Evolutionary conservation across 2,329 filamentous ascomycete species (phyloP).

Genomic region (Cylindrodendrum hubeiense): DNA sequence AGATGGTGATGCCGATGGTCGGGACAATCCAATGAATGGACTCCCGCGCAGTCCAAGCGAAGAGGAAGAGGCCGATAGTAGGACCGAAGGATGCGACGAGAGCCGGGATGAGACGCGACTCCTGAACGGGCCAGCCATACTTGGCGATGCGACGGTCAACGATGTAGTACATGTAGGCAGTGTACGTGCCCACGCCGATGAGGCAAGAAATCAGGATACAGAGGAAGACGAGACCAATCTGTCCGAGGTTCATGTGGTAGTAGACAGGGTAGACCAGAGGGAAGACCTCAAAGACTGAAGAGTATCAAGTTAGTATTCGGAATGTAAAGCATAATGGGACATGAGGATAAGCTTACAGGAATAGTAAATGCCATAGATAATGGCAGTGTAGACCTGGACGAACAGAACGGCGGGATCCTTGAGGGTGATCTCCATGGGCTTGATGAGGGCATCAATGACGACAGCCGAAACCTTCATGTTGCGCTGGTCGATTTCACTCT

Average conservation of each 20-base stretch:
- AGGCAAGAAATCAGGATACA: conserved; percentile 70
- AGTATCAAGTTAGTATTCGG: conserved; percentile 21
- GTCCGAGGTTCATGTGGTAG: conserved; percentile 70
- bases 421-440: conserved; percentile 70
- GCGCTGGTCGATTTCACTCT: conserved; percentile 74
- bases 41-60: conserved; percentile 67
- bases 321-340: not conserved
- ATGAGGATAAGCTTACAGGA: conserved; percentile 55
- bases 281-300: conserved; percentile 71
- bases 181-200: conserved; percentile 63
- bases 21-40: conserved; percentile 67
- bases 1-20: conserved; percentile 69
- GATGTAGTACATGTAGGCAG: conserved; percentile 64
- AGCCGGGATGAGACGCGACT: conserved; percentile 67
- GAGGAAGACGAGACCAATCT: conserved; percentile 71
- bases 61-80: conserved; percentile 71
- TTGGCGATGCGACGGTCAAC: conserved; percentile 63
- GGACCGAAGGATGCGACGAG: conserved; percentile 65
- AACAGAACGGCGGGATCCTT: conserved; percentile 74
- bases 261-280: conserved; percentile 71
- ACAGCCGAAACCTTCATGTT: conserved; percentile 62
- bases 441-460: conserved; percentile 68
- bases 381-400: conserved; percentile 70
- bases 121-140: conserved; percentile 63
- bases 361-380: conserved; percentile 74